Evolutionary conservation across 2,329 filamentous ascomycete species (phyloP).

Genomic region (Lecanicillium sp.): DNA sequence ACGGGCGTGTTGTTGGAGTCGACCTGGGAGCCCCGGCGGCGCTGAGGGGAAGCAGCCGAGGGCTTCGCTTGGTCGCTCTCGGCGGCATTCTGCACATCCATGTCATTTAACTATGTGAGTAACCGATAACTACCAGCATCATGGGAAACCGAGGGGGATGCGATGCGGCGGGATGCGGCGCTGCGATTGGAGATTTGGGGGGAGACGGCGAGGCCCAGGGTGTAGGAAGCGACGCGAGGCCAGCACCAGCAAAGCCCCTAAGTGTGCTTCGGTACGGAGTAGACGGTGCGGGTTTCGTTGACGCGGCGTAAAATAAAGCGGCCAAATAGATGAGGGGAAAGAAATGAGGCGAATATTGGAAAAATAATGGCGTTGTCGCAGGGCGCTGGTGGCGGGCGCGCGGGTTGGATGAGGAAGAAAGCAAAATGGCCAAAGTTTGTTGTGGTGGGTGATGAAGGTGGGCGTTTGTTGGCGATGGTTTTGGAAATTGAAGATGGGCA

Average conservation of each 20-base stretch:
- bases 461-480: conserved; percentile 12
- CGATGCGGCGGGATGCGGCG: conserved; percentile 17
- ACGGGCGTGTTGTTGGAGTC: conserved; percentile 8
- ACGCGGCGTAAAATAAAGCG: neutral
- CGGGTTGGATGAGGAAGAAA: neutral
- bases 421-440: conserved; percentile 10
- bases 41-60: conserved; percentile 46
- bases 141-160: conserved; percentile 31
- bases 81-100: conserved; percentile 64
- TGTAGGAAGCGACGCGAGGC: neutral
- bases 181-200: conserved; percentile 9
- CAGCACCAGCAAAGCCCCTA: conserved; percentile 12
- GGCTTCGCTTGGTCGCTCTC: conserved; percentile 57
- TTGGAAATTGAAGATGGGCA: conserved; percentile 6
- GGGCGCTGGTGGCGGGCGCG: neutral
- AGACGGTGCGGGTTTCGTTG: neutral
- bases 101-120: conserved; percentile 54
- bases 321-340: neutral
- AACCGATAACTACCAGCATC: conserved; percentile 51
- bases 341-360: neutral
- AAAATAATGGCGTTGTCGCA: neutral
- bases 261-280: neutral
- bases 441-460: conserved; percentile 10
- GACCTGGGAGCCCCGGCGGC: conserved; percentile 13
- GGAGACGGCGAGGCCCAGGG: neutral